Base-by-base conservation (phyloP, 495 filamentous ascomycete genomes). In the Aspergillus ellipticus region DNA sequence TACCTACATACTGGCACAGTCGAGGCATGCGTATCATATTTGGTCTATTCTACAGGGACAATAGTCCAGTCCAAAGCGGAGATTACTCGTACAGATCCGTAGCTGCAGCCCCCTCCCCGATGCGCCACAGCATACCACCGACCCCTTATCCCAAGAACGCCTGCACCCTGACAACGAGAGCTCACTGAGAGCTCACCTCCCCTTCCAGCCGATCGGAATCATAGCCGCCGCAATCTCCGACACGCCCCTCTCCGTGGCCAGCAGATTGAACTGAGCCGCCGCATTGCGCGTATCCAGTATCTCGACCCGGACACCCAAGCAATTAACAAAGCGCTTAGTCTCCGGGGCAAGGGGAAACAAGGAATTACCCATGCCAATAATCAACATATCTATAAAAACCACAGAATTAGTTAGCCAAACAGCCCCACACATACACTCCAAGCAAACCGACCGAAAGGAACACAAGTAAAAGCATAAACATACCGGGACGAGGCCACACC, bases 271-370 rank as follows among this genome's bases (percentile, higher is more conserved):
- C 75, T 92, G 90, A 51, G 90, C 87, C 16, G 92, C 92, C 19
- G 94, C 94, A 74, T 97, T 97, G 55, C 90, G 77, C 33, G 94
- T 99, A 76, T 97, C 94, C 68, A 89, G 81, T 11, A 97, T 80
- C 63, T 99, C 94, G 24, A 97, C 75, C 56, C 89, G 79, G 55
- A 99, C 87, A 0, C 94, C 94, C 53, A 97, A 59, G 20, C 80
- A 80, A 61, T 85, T 87, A 52, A 99, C 84, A 57, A 81, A 75
- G 55, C 77, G 75, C 60, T 88, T 82, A 48, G 88, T 88, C 57
- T 83, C 79, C 1, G 89, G 87, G n/a, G 87, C 85, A 6, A 97
- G 63, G 3, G 92, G 90, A 46, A 84, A 70, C 33, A 91, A 88
- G 15, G 77, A 74, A 4, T 78, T 78, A n/a, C 94, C 94, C 15